Conservation (phyloP, 495 filamentous ascomycete species). For the Aspergillus cristatus region DNA sequence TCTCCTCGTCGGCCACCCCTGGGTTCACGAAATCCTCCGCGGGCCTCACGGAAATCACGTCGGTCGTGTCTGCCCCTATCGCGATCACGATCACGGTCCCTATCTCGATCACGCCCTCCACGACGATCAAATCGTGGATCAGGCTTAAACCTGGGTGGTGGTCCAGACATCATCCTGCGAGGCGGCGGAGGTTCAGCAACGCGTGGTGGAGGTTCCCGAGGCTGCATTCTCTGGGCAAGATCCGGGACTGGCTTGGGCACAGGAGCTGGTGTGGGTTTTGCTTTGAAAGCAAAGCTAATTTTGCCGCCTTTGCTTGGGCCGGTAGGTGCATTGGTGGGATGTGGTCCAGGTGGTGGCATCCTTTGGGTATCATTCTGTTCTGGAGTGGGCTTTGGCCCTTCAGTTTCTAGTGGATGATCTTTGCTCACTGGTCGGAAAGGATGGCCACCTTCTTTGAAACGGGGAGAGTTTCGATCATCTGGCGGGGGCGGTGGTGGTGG, state of each 20-base stretch:
- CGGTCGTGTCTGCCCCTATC: slow-evolving; percentile 31
- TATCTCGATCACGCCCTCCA: slow-evolving; percentile 25
- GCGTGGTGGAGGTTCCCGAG: slow-evolving; percentile 35
- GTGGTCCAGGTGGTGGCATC: slow-evolving; percentile 40
- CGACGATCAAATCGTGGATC: slow-evolving; percentile 35
- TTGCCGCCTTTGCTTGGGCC: slow-evolving; percentile 52
- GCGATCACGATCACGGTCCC: slow-evolving; percentile 36
- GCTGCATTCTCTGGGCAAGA: slow-evolving; percentile 60
- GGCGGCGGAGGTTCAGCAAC: slow-evolving; percentile 29
- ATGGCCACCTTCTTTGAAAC: slow-evolving; percentile 47
- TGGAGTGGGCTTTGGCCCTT: slow-evolving; percentile 29
- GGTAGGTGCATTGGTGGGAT: slow-evolving; percentile 40
- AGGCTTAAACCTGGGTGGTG: slow-evolving; percentile 32
- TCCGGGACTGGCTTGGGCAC: slow-evolving; percentile 60
- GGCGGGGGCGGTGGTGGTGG: slow-evolving; percentile 20
- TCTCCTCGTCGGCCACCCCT: slow-evolving; percentile 40
- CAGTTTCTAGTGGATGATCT: slow-evolving; percentile 55
- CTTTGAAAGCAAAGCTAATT: slow-evolving; percentile 83
- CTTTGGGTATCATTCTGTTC: slow-evolving; percentile 25
- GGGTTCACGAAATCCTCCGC: slow-evolving; percentile 40
- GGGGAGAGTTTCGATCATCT: slow-evolving; percentile 23
- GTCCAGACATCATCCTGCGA: slow-evolving; percentile 27
- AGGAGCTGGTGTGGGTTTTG: slow-evolving; percentile 50
- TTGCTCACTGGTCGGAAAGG: slow-evolving; percentile 50
- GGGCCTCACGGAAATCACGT: slow-evolving; percentile 35